phyloP scores from a whole-genome alignment of 495 filamentous ascomycete species.

The Durotheca rogersii region DNA sequence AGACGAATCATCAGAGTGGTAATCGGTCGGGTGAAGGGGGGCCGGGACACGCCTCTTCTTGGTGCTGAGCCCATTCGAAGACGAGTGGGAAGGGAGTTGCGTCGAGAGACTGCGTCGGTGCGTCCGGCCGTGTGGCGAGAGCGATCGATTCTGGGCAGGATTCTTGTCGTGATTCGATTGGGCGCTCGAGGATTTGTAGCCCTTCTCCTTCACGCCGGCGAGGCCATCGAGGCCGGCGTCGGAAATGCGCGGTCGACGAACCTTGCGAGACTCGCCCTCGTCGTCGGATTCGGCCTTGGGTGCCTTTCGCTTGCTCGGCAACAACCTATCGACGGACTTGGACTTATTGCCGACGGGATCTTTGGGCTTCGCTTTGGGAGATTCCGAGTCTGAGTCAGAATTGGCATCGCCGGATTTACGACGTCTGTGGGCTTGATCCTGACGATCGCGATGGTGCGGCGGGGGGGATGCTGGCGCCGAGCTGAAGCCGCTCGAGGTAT shows the following conservation, averaged over 20 bases:
- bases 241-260: constrained; percentile 49
- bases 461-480: constrained; percentile 55
- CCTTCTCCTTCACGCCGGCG: constrained; percentile 33
- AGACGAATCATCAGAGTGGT: constrained; percentile 72
- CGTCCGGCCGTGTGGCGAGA: constrained; percentile 59
- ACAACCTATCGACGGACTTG: constrained; percentile 40
- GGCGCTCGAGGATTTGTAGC: constrained; percentile 32
- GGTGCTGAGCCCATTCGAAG: constrained; percentile 52
- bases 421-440: constrained; percentile 39
- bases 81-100: constrained; percentile 54
- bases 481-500: constrained; percentile 54
- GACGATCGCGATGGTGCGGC: constrained; percentile 23
- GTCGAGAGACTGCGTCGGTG: constrained; percentile 67
- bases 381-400: constrained; percentile 51
- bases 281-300: constrained; percentile 51
- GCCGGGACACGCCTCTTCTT: constrained; percentile 59
- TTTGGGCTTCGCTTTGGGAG: constrained; percentile 39
- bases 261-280: constrained; percentile 49
- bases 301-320: constrained; percentile 48
- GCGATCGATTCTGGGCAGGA: constrained; percentile 55
- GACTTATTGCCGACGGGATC: constrained; percentile 40
- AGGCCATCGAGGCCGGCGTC: constrained; percentile 44
- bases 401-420: constrained; percentile 44
- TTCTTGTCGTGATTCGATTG: constrained; percentile 41
- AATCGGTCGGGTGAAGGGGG: constrained; percentile 62